Percentiles rank a stretch among this genome's conserved stretches.
These are phyloP conservation scores for Teunomyces barrocoloradensis DNA, from an alignment of 805 yeast species.

Conservation along the genomic window DNA sequence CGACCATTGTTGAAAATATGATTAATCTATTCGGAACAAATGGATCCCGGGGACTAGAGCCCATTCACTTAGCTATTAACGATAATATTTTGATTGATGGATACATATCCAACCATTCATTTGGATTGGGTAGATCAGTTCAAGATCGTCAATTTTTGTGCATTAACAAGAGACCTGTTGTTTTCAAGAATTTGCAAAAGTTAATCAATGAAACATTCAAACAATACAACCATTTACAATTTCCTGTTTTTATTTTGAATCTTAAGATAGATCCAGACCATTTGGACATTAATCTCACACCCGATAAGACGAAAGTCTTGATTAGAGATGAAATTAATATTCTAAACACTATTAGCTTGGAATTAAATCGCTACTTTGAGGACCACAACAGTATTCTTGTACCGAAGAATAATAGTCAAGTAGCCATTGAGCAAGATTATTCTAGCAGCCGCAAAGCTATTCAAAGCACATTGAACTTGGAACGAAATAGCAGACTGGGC, in stretches of 20 bases:
- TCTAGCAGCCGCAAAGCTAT: neutral
- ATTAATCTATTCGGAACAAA: constrained; percentile 68
- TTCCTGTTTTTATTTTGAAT: constrained; percentile 67
- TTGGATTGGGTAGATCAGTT: constrained; percentile 65
- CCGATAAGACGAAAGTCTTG: constrained; percentile 78
- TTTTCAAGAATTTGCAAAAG: constrained; percentile 51
- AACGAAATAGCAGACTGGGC: neutral
- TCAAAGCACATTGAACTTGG: neutral
- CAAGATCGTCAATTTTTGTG: constrained; percentile 74
- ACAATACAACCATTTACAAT: constrained; percentile 67
- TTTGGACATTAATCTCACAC: constrained; percentile 86
- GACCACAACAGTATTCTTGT: constrained; percentile 23
- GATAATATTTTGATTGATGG: constrained; percentile 50
- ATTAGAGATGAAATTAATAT: constrained; percentile 65
- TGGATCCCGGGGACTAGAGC: constrained; percentile 56
- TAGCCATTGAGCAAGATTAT: neutral
- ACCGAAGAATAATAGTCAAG: constrained; percentile 5
- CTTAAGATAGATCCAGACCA: constrained; percentile 48
- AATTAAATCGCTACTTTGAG: constrained; percentile 48
- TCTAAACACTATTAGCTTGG: constrained; percentile 52
- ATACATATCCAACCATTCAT: constrained; percentile 68
- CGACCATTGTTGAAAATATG: constrained; percentile 48
- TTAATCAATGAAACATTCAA: constrained; percentile 72
- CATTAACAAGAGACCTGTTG: constrained; percentile 75
- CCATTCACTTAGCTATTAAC: constrained; percentile 43